These are phyloP conservation scores for Aspergillus oerlinghausenensis DNA, from an alignment of 2,329 filamentous ascomycete genomes.

Conservation along the genomic window DNA sequence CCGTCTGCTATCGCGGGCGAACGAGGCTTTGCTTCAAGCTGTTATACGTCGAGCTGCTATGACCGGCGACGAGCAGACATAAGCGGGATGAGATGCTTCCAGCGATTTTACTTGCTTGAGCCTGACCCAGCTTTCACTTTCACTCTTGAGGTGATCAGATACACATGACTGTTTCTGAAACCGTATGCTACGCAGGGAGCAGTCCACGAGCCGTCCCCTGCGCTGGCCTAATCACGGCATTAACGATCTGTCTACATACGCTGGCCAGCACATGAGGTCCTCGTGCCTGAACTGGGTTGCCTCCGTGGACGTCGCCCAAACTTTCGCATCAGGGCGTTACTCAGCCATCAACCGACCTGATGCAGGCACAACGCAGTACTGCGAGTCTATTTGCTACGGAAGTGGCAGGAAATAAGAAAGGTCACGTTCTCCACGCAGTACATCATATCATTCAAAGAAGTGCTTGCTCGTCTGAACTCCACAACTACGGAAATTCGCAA, in stretches of 20 bases:
- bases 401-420: background rate
- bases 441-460: background rate
- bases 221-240: background rate
- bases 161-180: too few relatives aligned
- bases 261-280: too few relatives aligned
- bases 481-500: background rate
- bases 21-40: slow-evolving; percentile 27
- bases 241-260: background rate
- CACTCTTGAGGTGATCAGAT: background rate
- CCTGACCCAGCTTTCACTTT: background rate
- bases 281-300: background rate
- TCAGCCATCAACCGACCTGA: background rate
- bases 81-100: background rate
- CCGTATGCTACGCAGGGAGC: background rate
- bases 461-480: background rate
- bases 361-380: background rate
- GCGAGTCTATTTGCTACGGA: background rate
- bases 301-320: background rate
- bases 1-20: slow-evolving; percentile 25
- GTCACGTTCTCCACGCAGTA: background rate
- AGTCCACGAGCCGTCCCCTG: background rate
- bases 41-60: slow-evolving; percentile 27
- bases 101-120: background rate
- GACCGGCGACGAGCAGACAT: slow-evolving; percentile 12
- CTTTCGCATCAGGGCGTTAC: background rate